Evolutionary conservation across 2,329 filamentous ascomycete species (phyloP), one percentile per base, ranked within the genome.

Genomic region (Pseudocercospora fuligena): DNA sequence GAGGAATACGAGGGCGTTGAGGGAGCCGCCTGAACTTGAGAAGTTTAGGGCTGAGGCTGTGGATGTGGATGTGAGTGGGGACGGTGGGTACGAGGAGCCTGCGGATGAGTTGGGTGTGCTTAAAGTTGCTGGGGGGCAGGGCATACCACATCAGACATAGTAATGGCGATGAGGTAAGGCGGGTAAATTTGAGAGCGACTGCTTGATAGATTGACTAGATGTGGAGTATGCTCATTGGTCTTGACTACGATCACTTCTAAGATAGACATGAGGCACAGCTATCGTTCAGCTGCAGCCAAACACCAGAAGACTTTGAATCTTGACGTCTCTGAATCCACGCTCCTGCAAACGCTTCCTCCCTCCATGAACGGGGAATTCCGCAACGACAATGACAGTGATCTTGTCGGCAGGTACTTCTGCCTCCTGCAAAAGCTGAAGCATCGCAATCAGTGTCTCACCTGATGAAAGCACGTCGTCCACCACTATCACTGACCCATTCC

Each of bases 1-100:
- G 61, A 85, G 92, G 72, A 93, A 94, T 77, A 80, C 92, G 66
- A 84, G 83, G 63, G 88, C 89, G 69, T 78, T 97, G 77, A 82
- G 88, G 61, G 79, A 87, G 66, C 94, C 94, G 11, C 92, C 92
- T 0, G 80, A 85, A 51, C 80, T 90, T 9, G 83, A 87, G 71
- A 72, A 73, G 90, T 93, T 80, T 82, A 82, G 69, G 89, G 90
- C 77, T 66, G 78, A 74, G 78, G 70, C 70, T 27, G 74, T 82
- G 61, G 63, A 65, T 27, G 74, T 82, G 61, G 63, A 65, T 12
- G 60, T 54, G 14, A 8, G 16, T 46, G 51, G 43, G 65, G 58
- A 61, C 14, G 43, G 59, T 25, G 14, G 43, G 25, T 5, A 25
- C 31, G 58, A 49, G 14, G 59, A 56, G 23, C 8, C 9, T n/a